Evolutionary conservation across 176 grass and related monocot genomes (phyloP).

Genomic region (Ananas comosus): DNA sequence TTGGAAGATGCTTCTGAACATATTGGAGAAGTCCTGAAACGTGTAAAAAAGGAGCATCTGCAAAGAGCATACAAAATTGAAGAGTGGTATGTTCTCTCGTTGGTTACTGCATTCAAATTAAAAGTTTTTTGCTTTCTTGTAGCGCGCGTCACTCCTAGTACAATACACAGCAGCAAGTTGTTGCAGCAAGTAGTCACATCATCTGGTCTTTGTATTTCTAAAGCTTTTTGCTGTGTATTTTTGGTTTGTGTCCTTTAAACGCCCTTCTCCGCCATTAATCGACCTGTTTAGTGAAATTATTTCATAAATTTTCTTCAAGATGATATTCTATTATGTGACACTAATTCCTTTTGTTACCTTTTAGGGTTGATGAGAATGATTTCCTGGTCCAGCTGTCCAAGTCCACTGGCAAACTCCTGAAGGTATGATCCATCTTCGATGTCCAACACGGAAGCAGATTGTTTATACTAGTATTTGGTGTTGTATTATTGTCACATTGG

Average conservation of each 20-base stretch:
- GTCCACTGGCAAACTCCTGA: conserved; percentile 75
- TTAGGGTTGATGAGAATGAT: conserved; percentile 75
- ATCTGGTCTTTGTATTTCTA: not conserved
- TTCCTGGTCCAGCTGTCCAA: conserved; percentile 81
- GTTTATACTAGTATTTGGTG: not conserved
- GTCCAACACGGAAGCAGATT: conserved; percentile 2
- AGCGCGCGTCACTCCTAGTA: not conserved
- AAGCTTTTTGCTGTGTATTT: not conserved
- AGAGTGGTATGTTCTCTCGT: conserved; percentile 48
- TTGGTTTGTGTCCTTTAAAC: not conserved
- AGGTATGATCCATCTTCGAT: conserved; percentile 31
- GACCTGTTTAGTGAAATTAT: not conserved
- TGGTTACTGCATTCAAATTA: not conserved
- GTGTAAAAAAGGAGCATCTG: conserved; percentile 88
- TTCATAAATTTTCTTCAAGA: conserved; percentile 2
- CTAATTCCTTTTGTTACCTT: conserved; percentile 22
- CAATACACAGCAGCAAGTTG: no score
- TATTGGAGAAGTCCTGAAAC: conserved; percentile 87
- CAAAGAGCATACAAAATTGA: conserved; percentile 94
- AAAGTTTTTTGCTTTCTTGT: not conserved
- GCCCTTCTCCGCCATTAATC: not conserved
- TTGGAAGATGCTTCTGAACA: conserved; percentile 91
- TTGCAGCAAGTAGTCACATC: not conserved
- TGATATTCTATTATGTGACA: not conserved
- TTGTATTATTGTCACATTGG: not conserved